A percentile compares a stretch with the other conserved stretches of the same genome.
These are phyloP conservation scores for Phascolomyces articulosus DNA, from an alignment of 371 early-diverging fungal genomes.

Conservation along the genomic window DNA sequence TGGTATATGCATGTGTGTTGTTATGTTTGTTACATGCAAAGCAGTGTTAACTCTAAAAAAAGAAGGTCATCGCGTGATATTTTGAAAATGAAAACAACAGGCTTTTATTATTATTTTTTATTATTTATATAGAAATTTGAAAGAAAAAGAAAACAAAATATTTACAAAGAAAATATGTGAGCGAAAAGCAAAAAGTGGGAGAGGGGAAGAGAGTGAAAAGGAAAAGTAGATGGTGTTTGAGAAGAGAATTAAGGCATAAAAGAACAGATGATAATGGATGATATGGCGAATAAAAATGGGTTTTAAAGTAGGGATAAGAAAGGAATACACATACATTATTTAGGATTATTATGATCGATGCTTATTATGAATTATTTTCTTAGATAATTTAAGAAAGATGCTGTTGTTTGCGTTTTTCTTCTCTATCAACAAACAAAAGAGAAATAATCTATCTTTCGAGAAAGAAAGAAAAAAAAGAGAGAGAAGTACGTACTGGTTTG, in stretches of 20 bases:
- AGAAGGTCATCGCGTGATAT: not conserved
- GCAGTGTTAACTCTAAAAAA: not conserved
- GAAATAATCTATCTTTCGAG: too few relatives aligned
- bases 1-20: not conserved
- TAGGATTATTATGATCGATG: too few relatives aligned
- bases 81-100: not conserved
- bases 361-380: too few relatives aligned
- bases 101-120: not conserved
- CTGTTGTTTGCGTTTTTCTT: too few relatives aligned
- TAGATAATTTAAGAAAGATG: too few relatives aligned
- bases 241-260: too few relatives aligned
- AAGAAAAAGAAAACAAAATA: not conserved
- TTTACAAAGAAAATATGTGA: not conserved
- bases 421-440: too few relatives aligned
- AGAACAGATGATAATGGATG: too few relatives aligned
- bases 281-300: too few relatives aligned
- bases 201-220: not conserved
- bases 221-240: too few relatives aligned
- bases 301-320: too few relatives aligned
- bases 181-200: not conserved
- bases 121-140: not conserved
- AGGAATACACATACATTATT: too few relatives aligned
- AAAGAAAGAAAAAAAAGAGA: not conserved
- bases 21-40: not conserved
- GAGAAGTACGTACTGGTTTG: not conserved